A percentile compares a stretch with the other conserved stretches of the same genome.
Conservation (phyloP, 169 alveolate species). For the Plasmodium inui region DNA sequence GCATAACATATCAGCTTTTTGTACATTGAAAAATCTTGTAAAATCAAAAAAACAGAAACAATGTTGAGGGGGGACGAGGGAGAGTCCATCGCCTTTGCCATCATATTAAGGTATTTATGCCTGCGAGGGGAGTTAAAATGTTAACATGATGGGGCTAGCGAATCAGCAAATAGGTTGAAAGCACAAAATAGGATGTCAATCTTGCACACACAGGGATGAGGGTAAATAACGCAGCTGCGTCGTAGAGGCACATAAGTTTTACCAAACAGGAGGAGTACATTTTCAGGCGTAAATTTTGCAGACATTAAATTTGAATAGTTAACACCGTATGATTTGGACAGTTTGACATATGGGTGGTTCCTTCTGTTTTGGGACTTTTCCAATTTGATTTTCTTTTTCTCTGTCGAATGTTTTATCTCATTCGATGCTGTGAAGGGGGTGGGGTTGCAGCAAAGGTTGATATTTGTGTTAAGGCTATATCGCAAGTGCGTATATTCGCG, state of each 20-base stretch:
- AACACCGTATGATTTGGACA: slow-evolving; percentile 71
- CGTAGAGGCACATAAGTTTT: neutral
- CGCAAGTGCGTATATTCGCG: neutral
- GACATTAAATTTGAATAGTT: slow-evolving; percentile 63
- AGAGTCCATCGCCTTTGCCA: neutral
- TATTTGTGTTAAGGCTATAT: neutral
- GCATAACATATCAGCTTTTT: neutral
- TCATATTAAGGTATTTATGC: slow-evolving; percentile 1
- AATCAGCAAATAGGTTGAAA: neutral
- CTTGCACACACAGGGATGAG: neutral
- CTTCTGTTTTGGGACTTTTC: neutral
- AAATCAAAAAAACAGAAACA: neutral
- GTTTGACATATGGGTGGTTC: slow-evolving; percentile 54
- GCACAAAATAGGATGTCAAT: neutral
- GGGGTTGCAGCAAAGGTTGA: neutral
- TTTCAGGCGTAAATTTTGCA: slow-evolving; percentile 73
- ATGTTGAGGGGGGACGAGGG: neutral
- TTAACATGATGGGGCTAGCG: neutral
- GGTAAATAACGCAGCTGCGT: neutral
- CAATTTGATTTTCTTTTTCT: slow-evolving; percentile 42
- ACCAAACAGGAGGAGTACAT: slow-evolving; percentile 68
- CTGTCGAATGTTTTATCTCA: slow-evolving; percentile 22
- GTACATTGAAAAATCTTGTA: neutral
- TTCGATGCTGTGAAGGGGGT: slow-evolving; percentile 22
- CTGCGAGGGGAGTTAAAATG: neutral